phyloP scores from a whole-genome alignment of 164 flowering plant species.

The Stephania japonica region DNA sequence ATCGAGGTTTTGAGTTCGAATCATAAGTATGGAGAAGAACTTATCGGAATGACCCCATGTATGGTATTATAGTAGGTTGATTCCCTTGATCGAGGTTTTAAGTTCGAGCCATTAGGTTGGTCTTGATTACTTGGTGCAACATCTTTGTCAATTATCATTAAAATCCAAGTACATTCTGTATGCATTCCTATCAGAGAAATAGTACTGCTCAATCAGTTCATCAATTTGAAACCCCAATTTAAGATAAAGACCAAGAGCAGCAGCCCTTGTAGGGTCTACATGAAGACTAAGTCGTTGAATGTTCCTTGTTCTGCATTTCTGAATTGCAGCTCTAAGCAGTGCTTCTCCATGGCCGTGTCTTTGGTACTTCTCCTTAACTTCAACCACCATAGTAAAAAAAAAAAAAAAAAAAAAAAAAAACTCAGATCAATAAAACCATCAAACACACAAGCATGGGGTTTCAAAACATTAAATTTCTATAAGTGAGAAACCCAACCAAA shows the following conservation, averaged over 20 bases:
- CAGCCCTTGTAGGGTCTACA: slow-evolving; percentile 66
- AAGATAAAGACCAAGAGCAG: slow-evolving; percentile 67
- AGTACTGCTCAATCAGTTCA: slow-evolving; percentile 50
- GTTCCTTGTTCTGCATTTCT: slow-evolving; percentile 59
- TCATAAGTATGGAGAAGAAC: no score
- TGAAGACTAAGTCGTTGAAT: slow-evolving; percentile 62
- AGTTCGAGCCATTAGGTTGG: no score
- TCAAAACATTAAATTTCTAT: not conserved
- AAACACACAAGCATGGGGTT: no score
- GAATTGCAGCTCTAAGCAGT: slow-evolving; percentile 64
- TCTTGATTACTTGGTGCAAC: no score
- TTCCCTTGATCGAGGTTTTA: no score
- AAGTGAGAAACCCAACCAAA: not conserved
- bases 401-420: not conserved
- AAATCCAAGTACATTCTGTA: slow-evolving; percentile 82
- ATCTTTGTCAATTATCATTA: slow-evolving; percentile 13
- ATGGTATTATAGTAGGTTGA: no score
- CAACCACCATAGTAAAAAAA: not conserved
- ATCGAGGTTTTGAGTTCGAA: no score
- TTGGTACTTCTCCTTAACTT: slow-evolving; percentile 70
- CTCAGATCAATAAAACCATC: not conserved
- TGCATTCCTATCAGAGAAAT: slow-evolving; percentile 69
- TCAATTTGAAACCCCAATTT: slow-evolving; percentile 74
- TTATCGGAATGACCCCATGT: no score
- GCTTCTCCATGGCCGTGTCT: slow-evolving; percentile 78